These are phyloP conservation scores for Suillus subaureus DNA, from an alignment of 768 basidiomycete genomes.

Conservation along the genomic window DNA sequence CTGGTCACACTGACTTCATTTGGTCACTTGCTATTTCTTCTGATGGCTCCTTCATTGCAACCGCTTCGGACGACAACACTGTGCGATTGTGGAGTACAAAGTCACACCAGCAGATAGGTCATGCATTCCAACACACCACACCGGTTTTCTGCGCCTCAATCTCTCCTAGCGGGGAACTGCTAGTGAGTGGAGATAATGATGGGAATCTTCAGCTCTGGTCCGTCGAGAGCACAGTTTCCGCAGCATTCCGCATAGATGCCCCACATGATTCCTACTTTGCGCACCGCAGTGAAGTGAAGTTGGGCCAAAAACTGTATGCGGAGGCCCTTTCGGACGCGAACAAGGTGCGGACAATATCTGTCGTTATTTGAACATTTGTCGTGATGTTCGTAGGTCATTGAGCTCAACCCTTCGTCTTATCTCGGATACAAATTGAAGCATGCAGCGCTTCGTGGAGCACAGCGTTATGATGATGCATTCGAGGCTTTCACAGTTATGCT, in stretches of 20 bases:
- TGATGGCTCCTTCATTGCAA: conserved; percentile 46
- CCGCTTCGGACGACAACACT: conserved; percentile 85
- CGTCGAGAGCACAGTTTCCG: neutral
- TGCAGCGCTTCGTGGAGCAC: neutral
- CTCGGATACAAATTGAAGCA: neutral
- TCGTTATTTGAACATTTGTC: neutral
- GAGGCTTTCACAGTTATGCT: neutral
- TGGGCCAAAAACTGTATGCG: neutral
- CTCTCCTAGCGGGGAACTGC: neutral
- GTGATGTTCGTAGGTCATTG: neutral
- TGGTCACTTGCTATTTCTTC: conserved; percentile 31
- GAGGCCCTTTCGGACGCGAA: neutral
- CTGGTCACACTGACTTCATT: conserved; percentile 23
- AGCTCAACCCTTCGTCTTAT: neutral
- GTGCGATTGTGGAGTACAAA: conserved; percentile 68
- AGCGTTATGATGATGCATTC: neutral
- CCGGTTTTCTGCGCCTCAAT: neutral
- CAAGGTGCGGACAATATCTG: neutral
- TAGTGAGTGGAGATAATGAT: neutral
- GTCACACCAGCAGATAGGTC: neutral
- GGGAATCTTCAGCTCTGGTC: neutral
- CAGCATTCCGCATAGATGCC: neutral
- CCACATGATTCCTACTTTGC: neutral
- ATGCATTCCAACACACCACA: neutral
- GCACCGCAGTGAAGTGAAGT: neutral